Base-by-base conservation (phyloP, 2,329 filamentous ascomycete genomes). In the Fusarium liriodendri region DNA sequence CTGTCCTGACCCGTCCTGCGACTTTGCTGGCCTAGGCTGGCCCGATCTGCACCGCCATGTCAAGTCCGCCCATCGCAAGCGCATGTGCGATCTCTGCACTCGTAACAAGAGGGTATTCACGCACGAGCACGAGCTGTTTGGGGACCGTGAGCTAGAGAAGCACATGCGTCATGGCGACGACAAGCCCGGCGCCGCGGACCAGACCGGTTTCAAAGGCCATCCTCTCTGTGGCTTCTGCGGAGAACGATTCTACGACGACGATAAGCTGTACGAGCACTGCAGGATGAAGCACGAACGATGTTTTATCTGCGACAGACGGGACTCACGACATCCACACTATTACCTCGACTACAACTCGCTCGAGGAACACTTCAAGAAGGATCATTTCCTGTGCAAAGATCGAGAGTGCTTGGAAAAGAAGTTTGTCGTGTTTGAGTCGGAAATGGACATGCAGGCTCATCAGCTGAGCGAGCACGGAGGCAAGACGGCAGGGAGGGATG, bases 81-180 rank as follows among this genome's bases (percentile, higher is more conserved):
- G 94, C 80, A 95, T 97, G 92, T 97, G 94, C 83, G 95, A 98
- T 82, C 87, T 98, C 13, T 98, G 95, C 83, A 89, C 95, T 8
- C 88, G 95, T 69, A 95, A 98, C 86, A 99, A 99, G 84, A 98
- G 98, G 80, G 95, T 98, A 37, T 99, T 99, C 78, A 98, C 97
- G 1, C 97, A 99, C 83, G 97, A 99, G 83, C 97, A 99, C 81
- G 94, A 97, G 72, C 88, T 99, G 1, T 98, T 98, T 82, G 93
- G 94, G 1, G 89, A 91, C 71, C 89, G 92, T 72, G 94, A 96
- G 76, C 87, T 98, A 59, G 91, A 94, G 76, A 93, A 91, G 78
- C 97, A 99, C 82, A 97, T 98, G 88, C 93, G 91, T 71, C 91
- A 93, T 72, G 97, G 97, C 67, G 97, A 99, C 79, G 94, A 98